Evolutionary conservation across 192 early-diverging fungal species (phyloP).

Genomic region (Coemansia sp.): DNA sequence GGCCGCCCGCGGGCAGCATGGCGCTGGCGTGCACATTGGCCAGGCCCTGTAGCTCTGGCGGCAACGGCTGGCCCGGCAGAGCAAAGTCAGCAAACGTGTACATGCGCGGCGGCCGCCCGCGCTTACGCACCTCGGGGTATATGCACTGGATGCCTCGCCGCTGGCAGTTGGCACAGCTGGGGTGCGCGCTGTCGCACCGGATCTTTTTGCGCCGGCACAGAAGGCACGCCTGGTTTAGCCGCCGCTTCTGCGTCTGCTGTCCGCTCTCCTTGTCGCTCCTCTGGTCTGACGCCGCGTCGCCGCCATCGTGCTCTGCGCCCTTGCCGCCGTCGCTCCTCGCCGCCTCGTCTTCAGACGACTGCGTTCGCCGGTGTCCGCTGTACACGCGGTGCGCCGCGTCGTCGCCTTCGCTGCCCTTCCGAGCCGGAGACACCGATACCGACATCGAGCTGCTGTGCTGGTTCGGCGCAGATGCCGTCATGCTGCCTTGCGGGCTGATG

Average conservation of each 20-base stretch:
- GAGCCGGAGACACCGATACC: constrained; percentile 22
- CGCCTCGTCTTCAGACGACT: constrained; percentile 5
- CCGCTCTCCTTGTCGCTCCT: constrained; percentile 12
- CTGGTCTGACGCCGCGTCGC: too few relatives aligned
- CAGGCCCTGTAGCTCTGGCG: constrained; percentile 42
- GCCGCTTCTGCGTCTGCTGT: constrained; percentile 36
- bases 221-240: constrained; percentile 53
- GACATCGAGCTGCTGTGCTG: constrained; percentile 11
- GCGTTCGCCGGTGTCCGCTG: background rate
- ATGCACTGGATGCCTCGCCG: constrained; percentile 53
- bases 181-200: constrained; percentile 48
- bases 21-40: constrained; percentile 41
- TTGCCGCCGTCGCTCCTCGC: constrained; percentile 8
- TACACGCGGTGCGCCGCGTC: background rate
- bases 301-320: constrained; percentile 3
- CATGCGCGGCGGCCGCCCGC: constrained; percentile 50
- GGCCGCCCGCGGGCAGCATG: constrained; percentile 18
- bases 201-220: constrained; percentile 56
- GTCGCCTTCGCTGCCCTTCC: background rate
- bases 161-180: constrained; percentile 52
- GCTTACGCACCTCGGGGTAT: constrained; percentile 51
- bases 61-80: constrained; percentile 45
- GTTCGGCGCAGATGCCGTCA: background rate
- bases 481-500: background rate
- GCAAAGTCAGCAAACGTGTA: constrained; percentile 57